Percentiles rank a stretch among this genome's conserved stretches.
phyloP scores from a whole-genome alignment of 2,329 filamentous ascomycete species.

The Aspergillus thermomutatus region DNA sequence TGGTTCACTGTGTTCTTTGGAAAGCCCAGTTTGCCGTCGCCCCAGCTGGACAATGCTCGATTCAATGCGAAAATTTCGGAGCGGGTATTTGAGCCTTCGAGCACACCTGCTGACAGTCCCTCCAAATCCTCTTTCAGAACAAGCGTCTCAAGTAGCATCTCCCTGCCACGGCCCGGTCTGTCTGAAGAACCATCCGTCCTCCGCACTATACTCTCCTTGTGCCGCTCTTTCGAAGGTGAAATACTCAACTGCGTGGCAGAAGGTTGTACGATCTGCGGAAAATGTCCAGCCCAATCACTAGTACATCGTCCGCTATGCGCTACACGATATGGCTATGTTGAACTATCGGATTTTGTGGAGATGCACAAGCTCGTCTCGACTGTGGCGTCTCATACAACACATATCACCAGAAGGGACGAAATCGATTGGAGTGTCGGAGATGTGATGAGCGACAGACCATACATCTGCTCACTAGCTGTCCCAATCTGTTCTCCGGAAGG shows the following conservation, averaged over 20 bases:
- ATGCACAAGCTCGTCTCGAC: constrained; percentile 4
- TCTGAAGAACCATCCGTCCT: not conserved
- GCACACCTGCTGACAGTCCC: not conserved
- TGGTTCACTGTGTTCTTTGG: constrained; percentile 7
- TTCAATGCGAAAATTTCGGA: constrained; percentile 1
- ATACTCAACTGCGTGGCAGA: not conserved
- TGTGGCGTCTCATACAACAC: constrained; percentile 7
- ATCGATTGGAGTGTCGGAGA: constrained; percentile 7
- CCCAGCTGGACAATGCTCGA: constrained; percentile 1
- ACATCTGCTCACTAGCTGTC: constrained; percentile 7
- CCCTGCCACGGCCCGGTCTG: not conserved
- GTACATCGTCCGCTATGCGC: constrained; percentile 6
- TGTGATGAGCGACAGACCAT: constrained; percentile 6
- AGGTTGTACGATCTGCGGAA: not conserved
- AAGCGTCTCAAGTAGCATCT: not conserved
- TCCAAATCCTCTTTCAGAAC: not conserved
- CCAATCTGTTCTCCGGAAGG: constrained; percentile 4
- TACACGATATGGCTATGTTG: constrained; percentile 3
- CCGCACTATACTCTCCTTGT: not conserved
- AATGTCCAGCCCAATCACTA: not conserved
- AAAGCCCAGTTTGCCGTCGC: not conserved
- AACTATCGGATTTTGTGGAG: constrained; percentile 5
- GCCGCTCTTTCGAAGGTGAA: not conserved
- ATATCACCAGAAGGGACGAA: not conserved
- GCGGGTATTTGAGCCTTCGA: not conserved